phyloP scores from a whole-genome alignment of 169 alveolate species.

The Babesia bovis region DNA sequence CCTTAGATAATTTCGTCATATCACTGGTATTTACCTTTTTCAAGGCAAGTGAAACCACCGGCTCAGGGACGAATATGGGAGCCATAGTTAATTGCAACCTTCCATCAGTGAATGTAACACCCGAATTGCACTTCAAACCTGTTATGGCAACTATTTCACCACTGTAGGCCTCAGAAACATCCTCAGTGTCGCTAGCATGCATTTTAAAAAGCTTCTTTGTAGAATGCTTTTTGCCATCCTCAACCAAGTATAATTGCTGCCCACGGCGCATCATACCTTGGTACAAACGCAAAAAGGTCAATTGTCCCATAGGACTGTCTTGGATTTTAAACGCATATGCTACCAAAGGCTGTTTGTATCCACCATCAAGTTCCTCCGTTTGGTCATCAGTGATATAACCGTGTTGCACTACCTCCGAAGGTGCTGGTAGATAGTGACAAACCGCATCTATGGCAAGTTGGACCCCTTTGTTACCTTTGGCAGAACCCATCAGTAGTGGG shows the following conservation, averaged over 20 bases:
- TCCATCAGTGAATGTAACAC: conserved; percentile 90
- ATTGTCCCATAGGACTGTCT: conserved; percentile 87
- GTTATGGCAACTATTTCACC: conserved; percentile 96
- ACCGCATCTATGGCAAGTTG: conserved; percentile 92
- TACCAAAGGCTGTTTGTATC: conserved; percentile 79
- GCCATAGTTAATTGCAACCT: conserved; percentile 71
- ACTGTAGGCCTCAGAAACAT: conserved; percentile 86
- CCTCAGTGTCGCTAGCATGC: conserved; percentile 93
- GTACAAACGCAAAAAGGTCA: conserved; percentile 90
- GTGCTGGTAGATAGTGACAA: conserved; percentile 89
- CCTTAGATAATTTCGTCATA: conserved; percentile 83
- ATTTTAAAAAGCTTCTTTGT: conserved; percentile 84
- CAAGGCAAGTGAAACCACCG: conserved; percentile 90
- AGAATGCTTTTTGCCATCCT: conserved; percentile 69
- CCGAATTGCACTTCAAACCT: conserved; percentile 91
- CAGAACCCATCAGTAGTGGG: conserved; percentile 95
- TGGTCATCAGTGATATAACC: conserved; percentile 55
- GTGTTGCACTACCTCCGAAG: conserved; percentile 71
- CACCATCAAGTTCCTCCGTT: conserved; percentile 23
- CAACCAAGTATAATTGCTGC: conserved; percentile 40
- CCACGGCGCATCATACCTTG: conserved; percentile 83
- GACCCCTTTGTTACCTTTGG: conserved; percentile 92
- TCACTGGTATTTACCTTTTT: conserved; percentile 73
- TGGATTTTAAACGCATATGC: conserved; percentile 92
- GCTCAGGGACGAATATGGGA: conserved; percentile 91